Evolutionary conservation across 768 basidiomycete genomes (phyloP).

Genomic region (Lactifluus pinguis): DNA sequence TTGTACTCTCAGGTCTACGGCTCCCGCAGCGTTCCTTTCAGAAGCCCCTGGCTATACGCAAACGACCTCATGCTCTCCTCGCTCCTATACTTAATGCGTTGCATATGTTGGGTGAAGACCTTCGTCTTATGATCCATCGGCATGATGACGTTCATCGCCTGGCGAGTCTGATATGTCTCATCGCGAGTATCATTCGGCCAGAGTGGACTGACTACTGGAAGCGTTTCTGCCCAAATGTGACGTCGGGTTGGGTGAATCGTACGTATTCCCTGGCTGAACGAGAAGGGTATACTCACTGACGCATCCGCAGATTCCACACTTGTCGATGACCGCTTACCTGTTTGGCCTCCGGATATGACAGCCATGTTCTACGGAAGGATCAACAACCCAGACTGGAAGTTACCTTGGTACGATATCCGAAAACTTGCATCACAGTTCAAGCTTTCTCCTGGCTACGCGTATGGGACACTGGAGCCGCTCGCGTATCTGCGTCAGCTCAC

Average conservation of each 20-base stretch:
- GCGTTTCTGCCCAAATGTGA: constrained; percentile 58
- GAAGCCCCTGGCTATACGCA: background rate
- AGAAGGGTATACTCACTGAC: constrained; percentile 7
- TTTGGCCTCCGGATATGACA: constrained; percentile 72
- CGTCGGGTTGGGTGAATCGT: constrained; percentile 42
- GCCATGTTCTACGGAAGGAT: constrained; percentile 48
- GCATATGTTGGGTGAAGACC: constrained; percentile 69
- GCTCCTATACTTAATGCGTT: constrained; percentile 61
- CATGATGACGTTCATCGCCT: constrained; percentile 49
- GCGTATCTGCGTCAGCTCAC: constrained; percentile 44
- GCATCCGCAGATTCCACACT: constrained; percentile 26
- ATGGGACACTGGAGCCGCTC: constrained; percentile 54
- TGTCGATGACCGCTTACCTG: constrained; percentile 62
- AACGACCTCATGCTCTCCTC: constrained; percentile 36
- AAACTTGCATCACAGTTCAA: constrained; percentile 42
- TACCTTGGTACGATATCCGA: constrained; percentile 33
- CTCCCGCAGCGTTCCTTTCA: constrained; percentile 24
- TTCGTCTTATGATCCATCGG: constrained; percentile 48
- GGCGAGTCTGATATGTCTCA: constrained; percentile 51
- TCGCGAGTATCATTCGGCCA: constrained; percentile 55
- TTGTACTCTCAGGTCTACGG: constrained; percentile 39
- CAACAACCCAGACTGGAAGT: constrained; percentile 61
- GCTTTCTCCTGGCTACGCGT: constrained; percentile 46
- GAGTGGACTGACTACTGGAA: constrained; percentile 96
- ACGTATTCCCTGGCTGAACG: constrained; percentile 11